Base-by-base conservation (phyloP, 1,284 basidiomycete genomes). In the Takashimella koratensis region DNA sequence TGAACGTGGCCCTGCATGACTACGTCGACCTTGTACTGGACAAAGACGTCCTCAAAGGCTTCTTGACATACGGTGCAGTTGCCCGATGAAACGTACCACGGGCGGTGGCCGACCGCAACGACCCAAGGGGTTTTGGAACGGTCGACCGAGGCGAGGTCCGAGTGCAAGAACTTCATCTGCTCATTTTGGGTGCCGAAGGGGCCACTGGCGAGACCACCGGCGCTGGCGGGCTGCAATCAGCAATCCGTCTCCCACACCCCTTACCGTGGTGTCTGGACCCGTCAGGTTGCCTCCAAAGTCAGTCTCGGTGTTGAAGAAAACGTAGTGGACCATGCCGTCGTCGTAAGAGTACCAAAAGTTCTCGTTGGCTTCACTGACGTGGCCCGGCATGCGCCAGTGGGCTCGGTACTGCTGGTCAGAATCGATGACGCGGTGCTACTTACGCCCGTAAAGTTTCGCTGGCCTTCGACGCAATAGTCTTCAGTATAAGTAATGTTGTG, bases 1-100 rank as follows among this genome's bases (percentile, higher is more conserved):
- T 72, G 69, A 13, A 67, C 63, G 52, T 73, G 71, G 13, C 71
- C 71, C 6, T 52, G 45, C 51, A 62, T 54, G 51, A 65, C 67
- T n/a, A 71, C 45, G 46, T 73, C 70, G 26, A 72, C 70, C 12
- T 64, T 62, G 52, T 68, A 63, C 52, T 71, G 50, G 58, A 64
- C 59, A 47, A 71, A 57, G n/a, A 63, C 6, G 12, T 52, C 51
- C 45, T 70, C 68, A 26, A 71, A 70, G 8, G 68, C 65, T 21
- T 60, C 47, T 49, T 68, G 67, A 56, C 71, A 72, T 2, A 60
- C 63, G 2, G 57, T 30, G 43, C 60, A 65, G 21, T 21, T 21
- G 11, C 26, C 6, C 3, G 21, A 13, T 11, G 24, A 21, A 21
- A 48, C 46, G 6, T 66, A 67, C 64, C 62, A 66, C 5, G 67